Base-by-base conservation (phyloP, 192 early-diverging fungal species). In the Phlyctochytrium arcticum region DNA sequence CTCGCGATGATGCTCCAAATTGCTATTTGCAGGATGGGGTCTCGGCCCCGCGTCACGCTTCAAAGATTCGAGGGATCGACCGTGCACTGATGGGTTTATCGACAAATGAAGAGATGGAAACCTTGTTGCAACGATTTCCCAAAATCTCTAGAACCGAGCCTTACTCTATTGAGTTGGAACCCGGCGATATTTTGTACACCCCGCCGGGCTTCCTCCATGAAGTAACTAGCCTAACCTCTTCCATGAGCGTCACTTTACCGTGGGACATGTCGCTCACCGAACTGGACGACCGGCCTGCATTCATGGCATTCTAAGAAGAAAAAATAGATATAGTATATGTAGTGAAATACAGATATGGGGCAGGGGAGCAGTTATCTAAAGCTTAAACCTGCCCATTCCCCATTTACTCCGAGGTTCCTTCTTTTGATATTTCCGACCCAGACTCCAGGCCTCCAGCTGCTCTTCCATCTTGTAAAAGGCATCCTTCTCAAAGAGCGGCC, bases 151-250 rank as follows among this genome's bases (percentile, higher is more conserved):
- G 63, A 10, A 60, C 77, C 0, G 59, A 57, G 6, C 75, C 77
- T 8, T 80, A 63, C 59, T 60, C 74, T 3, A 54, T 80, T 4
- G 71, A 72, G 55, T 39, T 82, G 37, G 72, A 69, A 21, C 77
- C 80, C 0, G 80, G 80, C 3, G 80, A 82, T 72, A 63, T 68
- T 2, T n/a, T 82, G 35, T 82, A 82, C 54, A 82, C 80, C 3
- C 80, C 80, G 21, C 77, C 75, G 9, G 80, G 80, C 4, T 82
- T 71, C 54, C 75, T 74, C 71, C 80, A 82, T 57, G 80, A 82
- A 56, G 80, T 82, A 1, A 77, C 75, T 8, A 82, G 77, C 39
- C 54, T 77, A 12, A 66, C 68, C 15, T 70, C 67, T 21, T 73
- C 71, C 32, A 49, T 82, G 21, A 77, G 75, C 35, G 62, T 82